Evolutionary conservation across 306 rosid species (phyloP), one percentile per base, ranked within the genome.

Genomic region (Prunus padus): DNA sequence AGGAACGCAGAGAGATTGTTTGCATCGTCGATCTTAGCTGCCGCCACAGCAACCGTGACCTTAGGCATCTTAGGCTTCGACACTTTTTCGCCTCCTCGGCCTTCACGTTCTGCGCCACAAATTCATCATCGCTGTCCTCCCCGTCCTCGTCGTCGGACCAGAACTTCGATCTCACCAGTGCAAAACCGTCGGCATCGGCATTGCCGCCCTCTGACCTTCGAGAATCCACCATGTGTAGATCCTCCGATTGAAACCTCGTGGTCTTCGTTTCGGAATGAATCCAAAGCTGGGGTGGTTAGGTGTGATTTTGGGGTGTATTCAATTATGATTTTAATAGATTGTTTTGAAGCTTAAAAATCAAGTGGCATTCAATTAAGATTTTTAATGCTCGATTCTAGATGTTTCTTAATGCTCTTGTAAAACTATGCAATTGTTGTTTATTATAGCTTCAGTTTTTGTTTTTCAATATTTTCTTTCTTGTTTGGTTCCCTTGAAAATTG

Each of bases 21-120:
- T 4, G 82, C 85, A 31, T 82, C 85, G 46, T 92, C 95, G 76
- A 94, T 94, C 88, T 89, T 92, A n/a, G 88, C 86, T 4, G 97
- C 93, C 4, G 98, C 97, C 78, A 92, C 98, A 0, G 92, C 82
- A 50, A 94, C 85, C 4, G 98, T 86, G 54, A 94, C 86, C 92
- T 94, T 94, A 14, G 97, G 97, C 52, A 88, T 94, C 92, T 94
- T 94, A 33, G 75, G 85, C 81, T 92, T 94, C 91, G 52, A 86
- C 87, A 84, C 88, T 91, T 92, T 87, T 94, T 94, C 33, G 31
- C 87, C 72, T 90, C 95, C 72, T 72, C 91, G 6, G 69, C 70
- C 80, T 88, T 87, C 52, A 80, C 97, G 68, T 82, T 81, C 81
- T 80, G 95, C 60, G 62, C 84, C 25, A 64, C 73, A n/a, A 25